These are phyloP conservation scores for Rhododendron ovatum DNA, from an alignment of 148 eudicot genomes.

Conservation along the genomic window DNA sequence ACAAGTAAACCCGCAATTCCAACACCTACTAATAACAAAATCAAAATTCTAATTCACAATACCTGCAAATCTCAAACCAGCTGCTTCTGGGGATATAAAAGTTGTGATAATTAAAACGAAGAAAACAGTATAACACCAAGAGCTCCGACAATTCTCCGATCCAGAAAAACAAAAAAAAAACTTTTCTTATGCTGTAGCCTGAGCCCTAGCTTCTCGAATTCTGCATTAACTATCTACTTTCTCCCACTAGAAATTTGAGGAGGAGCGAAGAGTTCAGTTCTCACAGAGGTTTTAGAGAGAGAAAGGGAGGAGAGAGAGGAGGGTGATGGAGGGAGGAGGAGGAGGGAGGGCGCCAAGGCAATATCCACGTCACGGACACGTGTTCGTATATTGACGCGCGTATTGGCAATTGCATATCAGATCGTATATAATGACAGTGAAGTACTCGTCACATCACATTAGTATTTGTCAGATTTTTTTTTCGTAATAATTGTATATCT, in stretches of 20 bases:
- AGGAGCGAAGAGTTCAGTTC: conserved; percentile 9
- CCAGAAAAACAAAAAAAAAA: neutral
- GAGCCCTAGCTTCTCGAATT: conserved; percentile 13
- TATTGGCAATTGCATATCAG: neutral
- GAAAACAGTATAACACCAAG: neutral
- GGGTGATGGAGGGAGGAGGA: neutral
- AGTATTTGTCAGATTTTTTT: no score
- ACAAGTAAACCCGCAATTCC: neutral
- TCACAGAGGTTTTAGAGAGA: conserved; percentile 17
- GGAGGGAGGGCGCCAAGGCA: conserved; percentile 44
- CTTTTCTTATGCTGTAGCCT: neutral
- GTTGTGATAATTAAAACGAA: neutral
- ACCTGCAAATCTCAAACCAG: neutral
- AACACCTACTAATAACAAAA: conserved; percentile 1
- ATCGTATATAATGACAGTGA: neutral
- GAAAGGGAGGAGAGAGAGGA: neutral
- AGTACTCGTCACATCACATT: no score
- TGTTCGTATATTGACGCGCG: conserved; percentile 30
- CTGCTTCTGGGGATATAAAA: neutral
- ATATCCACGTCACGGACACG: conserved; percentile 87
- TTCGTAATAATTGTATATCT: no score
- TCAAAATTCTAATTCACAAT: conserved; percentile 1
- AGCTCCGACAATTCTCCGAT: conserved; percentile 1
- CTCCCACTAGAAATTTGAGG: conserved; percentile 1
- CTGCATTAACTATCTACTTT: conserved; percentile 21